These are phyloP conservation scores for Ilex paraguariensis DNA, from an alignment of 305 asterid species.

Conservation along the genomic window DNA sequence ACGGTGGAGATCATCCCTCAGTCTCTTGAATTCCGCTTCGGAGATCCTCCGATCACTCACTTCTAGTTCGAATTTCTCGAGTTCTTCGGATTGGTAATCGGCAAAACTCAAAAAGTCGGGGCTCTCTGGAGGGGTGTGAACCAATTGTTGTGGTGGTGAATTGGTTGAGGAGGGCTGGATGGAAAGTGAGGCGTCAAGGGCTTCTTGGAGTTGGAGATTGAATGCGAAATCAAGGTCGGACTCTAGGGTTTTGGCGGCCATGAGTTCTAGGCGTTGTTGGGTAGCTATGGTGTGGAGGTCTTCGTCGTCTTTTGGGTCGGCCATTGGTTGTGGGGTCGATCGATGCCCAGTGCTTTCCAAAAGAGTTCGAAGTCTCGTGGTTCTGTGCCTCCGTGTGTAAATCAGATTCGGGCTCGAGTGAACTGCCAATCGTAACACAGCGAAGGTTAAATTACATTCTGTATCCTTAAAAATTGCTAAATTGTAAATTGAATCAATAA, in stretches of 20 bases:
- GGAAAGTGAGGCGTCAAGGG: slow-evolving; percentile 42
- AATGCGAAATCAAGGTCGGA: slow-evolving; percentile 32
- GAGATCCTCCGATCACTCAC: slow-evolving; percentile 23
- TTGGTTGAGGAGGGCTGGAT: slow-evolving; percentile 2
- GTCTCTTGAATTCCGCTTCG: slow-evolving; percentile 23
- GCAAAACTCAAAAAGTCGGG: slow-evolving; percentile 26
- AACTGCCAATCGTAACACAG: too few relatives aligned
- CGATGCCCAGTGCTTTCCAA: too few relatives aligned
- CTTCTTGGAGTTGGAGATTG: slow-evolving; percentile 62
- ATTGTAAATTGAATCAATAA: too few relatives aligned
- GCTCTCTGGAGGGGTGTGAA: slow-evolving; percentile 6
- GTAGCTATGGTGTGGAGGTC: slow-evolving; percentile 14
- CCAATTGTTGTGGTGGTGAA: background rate
- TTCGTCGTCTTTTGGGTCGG: slow-evolving; percentile 13
- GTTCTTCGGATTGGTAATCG: slow-evolving; percentile 25
- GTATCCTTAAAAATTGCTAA: too few relatives aligned
- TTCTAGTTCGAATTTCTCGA: slow-evolving; percentile 32
- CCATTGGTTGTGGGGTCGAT: too few relatives aligned
- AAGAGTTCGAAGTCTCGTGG: too few relatives aligned
- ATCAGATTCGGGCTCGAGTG: too few relatives aligned
- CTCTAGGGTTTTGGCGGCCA: slow-evolving; percentile 18
- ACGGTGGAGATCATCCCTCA: slow-evolving; percentile 44
- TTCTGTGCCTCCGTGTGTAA: too few relatives aligned
- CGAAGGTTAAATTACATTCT: too few relatives aligned
- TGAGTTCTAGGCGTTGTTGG: slow-evolving; percentile 27